phyloP scores from a whole-genome alignment of 176 grass and related monocot species.

The Oropetium thomaeum region DNA sequence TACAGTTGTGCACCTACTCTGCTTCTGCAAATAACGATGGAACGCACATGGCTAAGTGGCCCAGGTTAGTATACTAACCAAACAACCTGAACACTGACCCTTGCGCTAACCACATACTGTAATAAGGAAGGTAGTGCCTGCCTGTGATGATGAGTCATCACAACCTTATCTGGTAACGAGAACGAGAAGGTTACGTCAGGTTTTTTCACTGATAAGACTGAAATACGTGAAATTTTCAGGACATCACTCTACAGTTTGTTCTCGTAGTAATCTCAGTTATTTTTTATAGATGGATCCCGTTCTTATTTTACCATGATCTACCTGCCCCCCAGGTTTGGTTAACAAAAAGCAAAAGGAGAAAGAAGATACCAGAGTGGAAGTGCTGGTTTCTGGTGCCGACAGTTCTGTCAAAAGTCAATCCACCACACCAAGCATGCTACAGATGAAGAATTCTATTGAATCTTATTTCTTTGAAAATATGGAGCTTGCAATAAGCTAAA shows the following conservation, averaged over 20 bases:
- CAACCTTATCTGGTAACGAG: background rate
- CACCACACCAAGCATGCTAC: conserved; percentile 18
- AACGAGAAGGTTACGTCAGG: background rate
- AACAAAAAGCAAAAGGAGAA: background rate
- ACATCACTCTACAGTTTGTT: background rate
- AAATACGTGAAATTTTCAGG: background rate
- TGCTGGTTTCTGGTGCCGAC: conserved; percentile 34
- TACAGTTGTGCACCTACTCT: conserved; percentile 15
- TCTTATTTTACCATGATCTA: background rate
- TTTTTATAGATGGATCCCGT: background rate
- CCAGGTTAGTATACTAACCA: background rate
- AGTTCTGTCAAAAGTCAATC: conserved; percentile 22
- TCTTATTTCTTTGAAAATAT: background rate
- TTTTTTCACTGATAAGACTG: background rate
- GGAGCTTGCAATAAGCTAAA: background rate
- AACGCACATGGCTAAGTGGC: conserved; percentile 3
- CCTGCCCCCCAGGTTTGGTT: background rate
- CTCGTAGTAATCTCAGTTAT: background rate
- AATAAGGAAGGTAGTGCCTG: background rate
- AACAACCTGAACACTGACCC: conserved; percentile 36
- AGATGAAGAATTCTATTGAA: background rate
- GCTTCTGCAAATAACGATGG: background rate
- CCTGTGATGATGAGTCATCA: background rate
- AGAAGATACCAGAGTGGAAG: background rate
- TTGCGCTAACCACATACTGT: conserved; percentile 17